Evolutionary conservation across 2,329 filamentous ascomycete genomes (phyloP).

Genomic region (Cordyceps cateniannulata): DNA sequence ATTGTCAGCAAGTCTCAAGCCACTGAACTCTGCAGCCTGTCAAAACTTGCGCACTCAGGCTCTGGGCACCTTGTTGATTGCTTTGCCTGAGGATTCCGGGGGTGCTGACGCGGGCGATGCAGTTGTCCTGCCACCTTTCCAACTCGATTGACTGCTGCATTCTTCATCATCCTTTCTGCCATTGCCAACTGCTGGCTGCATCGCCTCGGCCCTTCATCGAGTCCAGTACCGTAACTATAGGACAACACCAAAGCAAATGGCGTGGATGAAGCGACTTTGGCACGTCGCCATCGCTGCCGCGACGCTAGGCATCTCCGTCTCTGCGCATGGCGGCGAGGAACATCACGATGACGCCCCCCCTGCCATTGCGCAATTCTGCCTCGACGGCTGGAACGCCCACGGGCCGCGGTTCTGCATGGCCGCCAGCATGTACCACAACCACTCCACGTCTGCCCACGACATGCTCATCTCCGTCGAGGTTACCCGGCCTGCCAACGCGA

Average conservation of each 20-base stretch:
- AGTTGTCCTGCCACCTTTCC: background rate
- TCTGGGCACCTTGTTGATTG: too few relatives aligned
- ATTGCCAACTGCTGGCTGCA: background rate
- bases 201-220: background rate
- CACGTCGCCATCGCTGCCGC: background rate
- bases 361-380: conserved; percentile 10
- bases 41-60: too few relatives aligned
- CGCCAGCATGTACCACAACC: conserved; percentile 13
- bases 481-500: background rate
- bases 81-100: too few relatives aligned
- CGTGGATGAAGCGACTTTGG: background rate
- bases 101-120: too few relatives aligned
- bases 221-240: background rate
- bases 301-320: background rate
- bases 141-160: background rate
- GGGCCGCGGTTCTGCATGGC: conserved; percentile 10
- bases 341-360: background rate
- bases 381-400: background rate
- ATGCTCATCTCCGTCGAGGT: conserved; percentile 12
- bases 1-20: background rate
- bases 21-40: background rate
- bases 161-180: background rate
- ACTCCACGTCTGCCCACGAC: conserved; percentile 12
- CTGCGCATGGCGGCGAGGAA: background rate
- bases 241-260: background rate